Base-by-base conservation (phyloP, 768 basidiomycete species). In the Pluteus cervinus region DNA sequence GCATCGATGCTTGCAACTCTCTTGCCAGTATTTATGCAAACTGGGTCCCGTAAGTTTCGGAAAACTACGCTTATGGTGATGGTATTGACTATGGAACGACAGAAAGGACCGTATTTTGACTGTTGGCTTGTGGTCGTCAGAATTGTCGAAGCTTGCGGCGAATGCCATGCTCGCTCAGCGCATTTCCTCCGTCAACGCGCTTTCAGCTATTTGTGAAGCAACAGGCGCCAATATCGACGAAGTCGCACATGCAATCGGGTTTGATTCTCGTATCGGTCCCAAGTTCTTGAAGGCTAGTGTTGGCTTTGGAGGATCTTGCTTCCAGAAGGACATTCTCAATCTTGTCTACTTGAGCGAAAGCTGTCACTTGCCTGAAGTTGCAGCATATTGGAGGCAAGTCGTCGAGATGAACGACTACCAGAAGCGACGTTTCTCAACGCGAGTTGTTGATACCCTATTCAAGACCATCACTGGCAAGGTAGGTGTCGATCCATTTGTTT, bases 261-360 rank as follows among this genome's bases (percentile, higher is more conserved):
- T 79, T 52, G 96, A 99, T 62, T 73, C 82, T 14, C 89, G 96
- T 42, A 74, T 99, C 37, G 96, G 96, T 3, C 76, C 90, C 50
- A 94, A 86, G 61, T 99, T 99, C 78, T 70, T 99, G 54, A 90
- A 87, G 57, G 87, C 90, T 28, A 86, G 83, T 33, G 92, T 96
- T 51, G 94, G 96, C 15, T 99, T 99, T 52, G 94, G 96, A 44
- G 96, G 96, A 24, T 89, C 86, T 9, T 99, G 94, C 69, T 99
- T 99, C 87, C 94, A 98, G 68, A 98, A 99, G 63, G 94, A 99
- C 56, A 98, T 98, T 62, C 80, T 99, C 54, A 99, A 99, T 70
- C 73, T 99, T 44, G 96, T 98, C 30, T 99, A 99, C 68, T 79
- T 99, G 29, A 85, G 81, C 55, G 93, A 98, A 66, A 90, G 86